Base-by-base conservation (phyloP, 2,329 filamentous ascomycete genomes). In the Curvularia verruculosa region DNA sequence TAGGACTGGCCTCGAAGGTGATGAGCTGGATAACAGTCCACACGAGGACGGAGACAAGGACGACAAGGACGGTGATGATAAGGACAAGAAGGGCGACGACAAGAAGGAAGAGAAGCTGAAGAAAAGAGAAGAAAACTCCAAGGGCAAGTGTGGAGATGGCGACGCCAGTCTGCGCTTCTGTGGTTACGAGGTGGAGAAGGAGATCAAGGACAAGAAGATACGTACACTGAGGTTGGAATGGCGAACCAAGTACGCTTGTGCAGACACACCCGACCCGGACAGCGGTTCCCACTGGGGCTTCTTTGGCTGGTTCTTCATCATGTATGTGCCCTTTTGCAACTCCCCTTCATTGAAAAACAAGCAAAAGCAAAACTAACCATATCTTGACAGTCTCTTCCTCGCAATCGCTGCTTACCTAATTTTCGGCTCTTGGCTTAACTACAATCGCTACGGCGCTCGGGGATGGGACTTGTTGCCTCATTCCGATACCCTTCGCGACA, bases 381-480 rank as follows among this genome's bases (percentile, higher is more conserved):
- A 10, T 68, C 51, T 28, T 6, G 2, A 8, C 18, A 96, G 93
- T 66, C 80, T 89, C 58, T 99, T 99, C 84, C 84, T 98, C 61
- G 86, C 86, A 44, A 89, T 87, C 39, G 92, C 95, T 1, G 81
- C 93, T 23, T 99, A 98, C 79, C 88, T 99, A 64, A 96, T 98
- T 75, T 98, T 98, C 73, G 93, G 94, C 63, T 96, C 93, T 19
- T 99, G 95, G 95, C 87, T 98, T 75, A 98, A 98, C 82, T 98
- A 98, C 84, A 97, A 92, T 81, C 90, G 93, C 60, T 96, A 96
- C 77, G 94, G 94, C 46, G 93, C 94, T 50, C 85, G 94, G 43
- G 95, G 95, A 55, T 98, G 93, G 93, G 95, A 98, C 71, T 84
- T 97, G 18, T 82, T 98, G 18, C 95, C 95, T 13, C 94, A 98